Base-by-base conservation (phyloP, 1,284 basidiomycete species). In the Naganishia sp. region DNA sequence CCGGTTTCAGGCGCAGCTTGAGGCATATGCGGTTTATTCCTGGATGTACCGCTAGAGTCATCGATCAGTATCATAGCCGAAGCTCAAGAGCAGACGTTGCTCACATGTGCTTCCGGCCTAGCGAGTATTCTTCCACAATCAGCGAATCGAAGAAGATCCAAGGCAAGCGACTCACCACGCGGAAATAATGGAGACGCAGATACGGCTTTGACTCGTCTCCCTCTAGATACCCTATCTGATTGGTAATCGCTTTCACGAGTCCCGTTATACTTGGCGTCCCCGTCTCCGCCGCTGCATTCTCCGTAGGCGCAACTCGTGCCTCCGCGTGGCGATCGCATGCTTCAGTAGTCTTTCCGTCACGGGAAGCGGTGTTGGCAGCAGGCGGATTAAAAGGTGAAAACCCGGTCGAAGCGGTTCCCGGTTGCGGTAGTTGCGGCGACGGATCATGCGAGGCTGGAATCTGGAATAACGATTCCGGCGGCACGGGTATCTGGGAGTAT, bases 21-120 rank as follows among this genome's bases (percentile, higher is more conserved):
- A 82, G 73, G 3, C 76, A 75, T 50, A 82, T 81, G 4, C 80
- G 77, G 63, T 81, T 81, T 69, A 82, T 77, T 23, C 81, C 81
- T 5, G 81, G 80, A 51, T 74, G 70, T 25, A 75, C 71, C 7
- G 72, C 70, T n/a, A 74, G 56, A 60, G 52, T n/a, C 21, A 42
- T 21, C 25, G 28, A 35, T 28, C n/a, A 51, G 17, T 43, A 10
- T 10, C 21, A 46, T 45, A 39, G n/a, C n/a, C 43, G n/a, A 10
- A 28, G 13, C 7, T 39, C 35, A 13, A 35, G 35, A 39, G 2
- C 32, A 39, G 31, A 21, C 31, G 72, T 69, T 66, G 68, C 56
- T 72, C 70, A 23, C 71, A 74, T 13, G 73, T 81, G 18, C 76
- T 76, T 32, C 80, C 80, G 39, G 79, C 77, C 77, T 79, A 65